A percentile compares a stretch with the other conserved stretches of the same genome.
Conservation (phyloP, 2,329 filamentous ascomycete genomes). For the Ophiocordyceps polyrhachis-furcata region DNA sequence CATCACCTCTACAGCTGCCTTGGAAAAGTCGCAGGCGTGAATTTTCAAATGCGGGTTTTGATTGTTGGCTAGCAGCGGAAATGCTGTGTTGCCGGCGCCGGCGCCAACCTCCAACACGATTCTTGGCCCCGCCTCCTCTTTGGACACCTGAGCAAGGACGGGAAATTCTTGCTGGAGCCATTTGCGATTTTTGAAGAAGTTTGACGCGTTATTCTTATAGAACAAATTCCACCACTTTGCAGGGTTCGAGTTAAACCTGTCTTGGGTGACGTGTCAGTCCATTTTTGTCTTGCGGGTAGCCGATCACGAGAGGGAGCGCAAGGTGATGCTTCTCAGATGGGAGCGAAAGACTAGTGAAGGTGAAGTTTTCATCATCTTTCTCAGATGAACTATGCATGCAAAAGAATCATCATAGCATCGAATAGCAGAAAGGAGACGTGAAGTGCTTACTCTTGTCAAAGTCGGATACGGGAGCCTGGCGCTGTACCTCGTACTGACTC, state of each 20-base stretch:
- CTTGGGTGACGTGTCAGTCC: constrained; percentile 27
- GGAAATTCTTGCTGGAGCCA: constrained; percentile 97
- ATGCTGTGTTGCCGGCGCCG: constrained; percentile 90
- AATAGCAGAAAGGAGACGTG: constrained; percentile 2
- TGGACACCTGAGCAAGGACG: constrained; percentile 57
- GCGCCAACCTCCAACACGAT: constrained; percentile 81
- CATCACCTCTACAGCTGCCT: constrained; percentile 88
- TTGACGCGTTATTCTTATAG: constrained; percentile 92
- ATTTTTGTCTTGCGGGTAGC: neutral
- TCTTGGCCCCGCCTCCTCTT: constrained; percentile 47
- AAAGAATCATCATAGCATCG: constrained; percentile 37
- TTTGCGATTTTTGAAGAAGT: constrained; percentile 98
- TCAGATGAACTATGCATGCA: constrained; percentile 57
- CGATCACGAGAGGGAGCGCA: too few species aligned
- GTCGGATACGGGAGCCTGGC: constrained; percentile 70
- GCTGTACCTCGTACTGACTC: constrained; percentile 69
- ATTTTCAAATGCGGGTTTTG: constrained; percentile 65
- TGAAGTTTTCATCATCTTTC: constrained; percentile 40
- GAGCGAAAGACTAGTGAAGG: constrained; percentile 48
- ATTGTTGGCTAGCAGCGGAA: constrained; percentile 73
- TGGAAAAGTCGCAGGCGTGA: constrained; percentile 92
- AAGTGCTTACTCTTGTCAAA: constrained; percentile 62
- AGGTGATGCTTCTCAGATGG: constrained; percentile 37
- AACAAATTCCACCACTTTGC: constrained; percentile 97
- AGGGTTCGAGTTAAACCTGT: constrained; percentile 72